phyloP scores from a whole-genome alignment of 202 grass and related monocot genomes.

The Schoenoplectus tabernaemontani region DNA sequence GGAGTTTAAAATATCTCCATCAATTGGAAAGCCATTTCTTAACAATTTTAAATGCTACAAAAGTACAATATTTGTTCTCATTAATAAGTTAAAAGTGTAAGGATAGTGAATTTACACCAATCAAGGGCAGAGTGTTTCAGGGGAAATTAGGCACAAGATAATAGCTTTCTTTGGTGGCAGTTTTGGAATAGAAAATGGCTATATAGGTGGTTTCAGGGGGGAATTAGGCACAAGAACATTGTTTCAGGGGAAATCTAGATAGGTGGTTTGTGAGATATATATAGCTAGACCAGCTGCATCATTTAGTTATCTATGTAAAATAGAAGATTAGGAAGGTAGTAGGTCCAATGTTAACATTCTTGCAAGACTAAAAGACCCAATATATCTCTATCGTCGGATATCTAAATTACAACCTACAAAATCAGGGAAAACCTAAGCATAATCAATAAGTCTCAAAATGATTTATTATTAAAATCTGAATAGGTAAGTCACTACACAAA shows the following conservation, averaged over 20 bases:
- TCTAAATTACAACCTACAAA: background rate
- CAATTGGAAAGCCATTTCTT: background rate
- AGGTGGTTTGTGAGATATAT: background rate
- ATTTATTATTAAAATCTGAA: background rate
- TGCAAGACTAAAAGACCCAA: background rate
- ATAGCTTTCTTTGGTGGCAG: background rate
- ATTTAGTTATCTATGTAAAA: background rate
- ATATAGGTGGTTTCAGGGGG: background rate
- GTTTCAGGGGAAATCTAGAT: background rate
- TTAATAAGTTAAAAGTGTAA: background rate
- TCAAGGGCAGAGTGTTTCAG: background rate
- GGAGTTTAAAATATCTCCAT: background rate
- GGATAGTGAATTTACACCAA: background rate
- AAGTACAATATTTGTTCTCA: background rate
- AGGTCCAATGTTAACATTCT: background rate
- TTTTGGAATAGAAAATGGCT: background rate
- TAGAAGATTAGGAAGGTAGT: background rate
- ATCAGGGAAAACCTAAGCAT: background rate
- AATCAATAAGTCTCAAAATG: background rate
- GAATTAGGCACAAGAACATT: too few species aligned
- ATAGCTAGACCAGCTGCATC: background rate
- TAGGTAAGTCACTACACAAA: background rate
- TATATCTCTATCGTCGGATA: background rate
- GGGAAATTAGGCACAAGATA: background rate
- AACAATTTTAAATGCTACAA: background rate